phyloP scores from a whole-genome alignment of 768 basidiomycete genomes.

The Suillus subaureus region DNA sequence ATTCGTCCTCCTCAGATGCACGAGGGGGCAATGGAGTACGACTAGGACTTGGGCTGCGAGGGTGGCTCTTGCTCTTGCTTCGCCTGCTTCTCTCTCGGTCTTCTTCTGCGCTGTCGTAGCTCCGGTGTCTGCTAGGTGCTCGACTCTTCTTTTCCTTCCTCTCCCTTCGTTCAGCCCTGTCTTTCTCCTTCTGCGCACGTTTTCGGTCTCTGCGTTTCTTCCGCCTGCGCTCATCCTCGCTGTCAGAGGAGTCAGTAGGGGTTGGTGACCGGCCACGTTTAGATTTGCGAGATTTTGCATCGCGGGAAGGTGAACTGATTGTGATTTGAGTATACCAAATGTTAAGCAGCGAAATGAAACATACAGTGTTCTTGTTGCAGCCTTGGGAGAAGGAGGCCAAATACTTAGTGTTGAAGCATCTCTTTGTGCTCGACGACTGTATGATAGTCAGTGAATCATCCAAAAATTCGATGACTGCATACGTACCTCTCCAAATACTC shows the following conservation, averaged over 20 bases:
- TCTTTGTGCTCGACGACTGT: slow-evolving; percentile 72
- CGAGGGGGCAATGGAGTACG: slow-evolving; percentile 32
- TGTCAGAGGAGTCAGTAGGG: slow-evolving; percentile 46
- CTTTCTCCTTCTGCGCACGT: slow-evolving; percentile 51
- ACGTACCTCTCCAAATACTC: slow-evolving; percentile 75
- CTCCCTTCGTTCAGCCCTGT: slow-evolving; percentile 43
- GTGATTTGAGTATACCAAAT: slow-evolving; percentile 1
- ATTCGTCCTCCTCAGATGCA: slow-evolving; percentile 53
- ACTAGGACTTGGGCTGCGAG: slow-evolving; percentile 35
- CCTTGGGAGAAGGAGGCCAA: slow-evolving; percentile 87
- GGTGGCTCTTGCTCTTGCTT: slow-evolving; percentile 37
- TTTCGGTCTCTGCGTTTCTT: slow-evolving; percentile 65
- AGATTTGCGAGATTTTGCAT: slow-evolving; percentile 52
- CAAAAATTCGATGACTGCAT: background rate
- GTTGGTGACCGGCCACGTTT: slow-evolving; percentile 55
- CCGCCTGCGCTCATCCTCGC: slow-evolving; percentile 61
- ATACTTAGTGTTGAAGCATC: slow-evolving; percentile 56
- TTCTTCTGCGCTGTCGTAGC: slow-evolving; percentile 38
- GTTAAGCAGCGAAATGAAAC: slow-evolving; percentile 25
- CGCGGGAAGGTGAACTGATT: slow-evolving; percentile 58
- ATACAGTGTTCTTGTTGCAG: slow-evolving; percentile 58
- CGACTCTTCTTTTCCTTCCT: slow-evolving; percentile 39
- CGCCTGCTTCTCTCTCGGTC: slow-evolving; percentile 38
- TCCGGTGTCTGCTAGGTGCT: slow-evolving; percentile 30
- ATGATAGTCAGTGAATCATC: background rate